Conservation (phyloP, 257 asterid species). For the Schizonepeta tenuifolia region DNA sequence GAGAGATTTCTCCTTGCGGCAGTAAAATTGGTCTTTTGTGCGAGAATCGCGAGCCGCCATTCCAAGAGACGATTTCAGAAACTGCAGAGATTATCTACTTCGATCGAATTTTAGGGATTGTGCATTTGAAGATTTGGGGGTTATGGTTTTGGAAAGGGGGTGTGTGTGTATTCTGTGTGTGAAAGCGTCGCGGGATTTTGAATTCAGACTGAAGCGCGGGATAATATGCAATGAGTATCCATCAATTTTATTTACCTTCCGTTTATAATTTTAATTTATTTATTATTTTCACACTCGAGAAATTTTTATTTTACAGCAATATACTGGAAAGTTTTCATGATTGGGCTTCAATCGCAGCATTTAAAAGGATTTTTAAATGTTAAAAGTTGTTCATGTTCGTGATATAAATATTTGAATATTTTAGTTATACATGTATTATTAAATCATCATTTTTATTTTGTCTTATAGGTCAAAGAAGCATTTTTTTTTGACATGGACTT, state of each 20-base stretch:
- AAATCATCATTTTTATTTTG: too few species aligned
- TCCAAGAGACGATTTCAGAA: slow-evolving; percentile 16
- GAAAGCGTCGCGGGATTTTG: slow-evolving; percentile 42
- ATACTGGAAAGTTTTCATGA: background rate
- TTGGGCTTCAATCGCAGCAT: background rate
- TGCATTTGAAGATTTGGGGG: slow-evolving; percentile 17
- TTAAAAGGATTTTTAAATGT: too few species aligned
- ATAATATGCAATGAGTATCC: background rate
- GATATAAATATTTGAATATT: too few species aligned
- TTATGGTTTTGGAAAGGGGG: slow-evolving; percentile 18
- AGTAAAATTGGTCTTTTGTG: slow-evolving; percentile 43
- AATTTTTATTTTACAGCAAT: background rate
- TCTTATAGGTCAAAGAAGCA: too few species aligned
- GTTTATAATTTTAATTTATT: background rate
- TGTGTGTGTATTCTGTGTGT: background rate
- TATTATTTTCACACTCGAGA: background rate
- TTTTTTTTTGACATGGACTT: too few species aligned
- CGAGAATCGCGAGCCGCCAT: slow-evolving; percentile 49
- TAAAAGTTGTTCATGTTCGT: too few species aligned
- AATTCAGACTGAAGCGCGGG: slow-evolving; percentile 41
- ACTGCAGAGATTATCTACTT: background rate
- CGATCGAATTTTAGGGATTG: slow-evolving; percentile 23
- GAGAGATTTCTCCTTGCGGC: slow-evolving; percentile 66
- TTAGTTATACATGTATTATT: too few species aligned
- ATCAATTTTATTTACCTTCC: background rate